Base-by-base conservation (phyloP, 78 protist species). In the Salpingoeca rosetta region DNA sequence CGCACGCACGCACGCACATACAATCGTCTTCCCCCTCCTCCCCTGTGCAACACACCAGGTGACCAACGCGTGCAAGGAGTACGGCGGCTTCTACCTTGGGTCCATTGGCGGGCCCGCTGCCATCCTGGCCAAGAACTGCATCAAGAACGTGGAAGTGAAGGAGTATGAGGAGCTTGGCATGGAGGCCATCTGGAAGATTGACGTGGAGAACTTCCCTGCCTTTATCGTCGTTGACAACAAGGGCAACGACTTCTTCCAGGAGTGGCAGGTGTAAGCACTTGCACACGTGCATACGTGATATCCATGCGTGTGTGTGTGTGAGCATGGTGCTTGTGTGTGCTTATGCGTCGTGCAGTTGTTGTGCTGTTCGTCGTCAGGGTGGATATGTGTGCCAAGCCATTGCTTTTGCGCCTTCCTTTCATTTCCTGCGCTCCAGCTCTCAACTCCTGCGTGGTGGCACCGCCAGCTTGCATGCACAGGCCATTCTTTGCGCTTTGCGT, bases 21-120 rank as follows among this genome's bases (percentile, higher is more conserved):
- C n/a, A n/a, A n/a, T n/a, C n/a, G n/a, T n/a, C n/a, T 51, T 51
- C 17, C 17, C 31, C 65, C 65, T 51, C 65, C 65, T 51, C 65
- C 17, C 1, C 1, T 3, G 84, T n/a, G n/a, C n/a, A n/a, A n/a
- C n/a, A n/a, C n/a, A n/a, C n/a, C 39, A 0, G 44, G 95, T 93
- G 42, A 92, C 96, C 31, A 84, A 76, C 35, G 94, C 95, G 73
- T 93, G 96, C 90, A 86, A 93, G 85, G 77, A 77, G 78, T 40
- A 94, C 85, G 93, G 93, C 37, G 97, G 97, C 56, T 94, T 94
- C 91, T 94, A 94, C 91, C 84, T 94, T n/a, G 96, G 97, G 45
- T 93, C 95, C 45, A 90, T 94, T 76, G 97, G 97, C 0, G 97
- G 97, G 1, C 97, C 97, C 0, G 97, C 97, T 0, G 97, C 97